Percentiles rank a stretch among this genome's conserved stretches.
These are phyloP conservation scores for Rhodotorula graminis DNA, from an alignment of 768 basidiomycete genomes.

Conservation along the genomic window DNA sequence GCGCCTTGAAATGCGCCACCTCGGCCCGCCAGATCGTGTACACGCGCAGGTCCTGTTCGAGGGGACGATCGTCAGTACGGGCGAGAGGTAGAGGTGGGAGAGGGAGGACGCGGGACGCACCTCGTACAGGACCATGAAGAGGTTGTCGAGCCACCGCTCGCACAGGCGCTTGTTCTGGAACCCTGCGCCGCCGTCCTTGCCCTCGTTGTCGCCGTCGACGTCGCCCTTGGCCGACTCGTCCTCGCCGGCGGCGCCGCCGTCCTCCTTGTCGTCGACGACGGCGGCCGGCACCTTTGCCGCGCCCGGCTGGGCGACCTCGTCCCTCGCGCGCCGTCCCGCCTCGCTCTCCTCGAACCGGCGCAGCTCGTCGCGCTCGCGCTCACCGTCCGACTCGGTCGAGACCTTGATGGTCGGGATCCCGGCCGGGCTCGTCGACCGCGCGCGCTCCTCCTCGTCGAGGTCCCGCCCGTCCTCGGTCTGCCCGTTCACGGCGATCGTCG, in stretches of 20 bases:
- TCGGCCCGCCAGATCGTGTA: slow-evolving; percentile 99
- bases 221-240: slow-evolving; percentile 45
- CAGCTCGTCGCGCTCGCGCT: slow-evolving; percentile 55
- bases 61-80: neutral
- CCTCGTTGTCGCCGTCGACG: slow-evolving; percentile 33
- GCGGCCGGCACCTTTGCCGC: slow-evolving; percentile 19
- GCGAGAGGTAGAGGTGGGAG: neutral
- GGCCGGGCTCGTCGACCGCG: slow-evolving; percentile 15
- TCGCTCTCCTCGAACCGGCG: slow-evolving; percentile 39
- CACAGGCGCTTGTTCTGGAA: slow-evolving; percentile 96
- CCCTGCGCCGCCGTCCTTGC: slow-evolving; percentile 37
- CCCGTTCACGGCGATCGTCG: slow-evolving; percentile 46
- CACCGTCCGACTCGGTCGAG: slow-evolving; percentile 64
- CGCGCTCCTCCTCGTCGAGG: slow-evolving; percentile 43
- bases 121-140: slow-evolving; percentile 98
- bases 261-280: slow-evolving; percentile 9
- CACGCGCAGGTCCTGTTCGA: slow-evolving; percentile 75
- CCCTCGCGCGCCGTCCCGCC: slow-evolving; percentile 24
- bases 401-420: slow-evolving; percentile 67
- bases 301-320: slow-evolving; percentile 32
- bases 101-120: slow-evolving; percentile 50
- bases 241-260: neutral
- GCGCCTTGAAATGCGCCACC: slow-evolving; percentile 96
- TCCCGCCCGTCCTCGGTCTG: slow-evolving; percentile 38
- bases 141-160: slow-evolving; percentile 93